A percentile compares a stretch with the other conserved stretches of the same genome.
These are phyloP conservation scores for Albizia julibrissin DNA, from an alignment of 306 rosid species.

Conservation along the genomic window DNA sequence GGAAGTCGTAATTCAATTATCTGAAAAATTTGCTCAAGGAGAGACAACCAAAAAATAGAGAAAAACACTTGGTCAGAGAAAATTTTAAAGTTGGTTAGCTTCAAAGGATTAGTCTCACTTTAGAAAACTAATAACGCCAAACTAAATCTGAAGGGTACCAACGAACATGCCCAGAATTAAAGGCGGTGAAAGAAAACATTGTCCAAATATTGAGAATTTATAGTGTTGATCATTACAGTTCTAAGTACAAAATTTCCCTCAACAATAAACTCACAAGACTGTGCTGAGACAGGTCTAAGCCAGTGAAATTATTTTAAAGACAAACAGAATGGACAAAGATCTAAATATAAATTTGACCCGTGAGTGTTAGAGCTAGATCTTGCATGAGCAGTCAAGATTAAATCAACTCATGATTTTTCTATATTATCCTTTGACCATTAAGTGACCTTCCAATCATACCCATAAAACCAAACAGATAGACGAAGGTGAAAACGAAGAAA, in stretches of 20 bases:
- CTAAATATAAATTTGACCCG: background rate
- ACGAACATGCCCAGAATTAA: background rate
- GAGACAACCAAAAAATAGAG: background rate
- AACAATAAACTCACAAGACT: slow-evolving; percentile 6
- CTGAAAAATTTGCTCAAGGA: slow-evolving; percentile 48
- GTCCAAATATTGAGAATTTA: slow-evolving; percentile 13
- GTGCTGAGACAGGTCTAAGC: slow-evolving; percentile 22
- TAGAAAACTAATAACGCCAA: slow-evolving; percentile 10
- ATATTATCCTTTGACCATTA: background rate
- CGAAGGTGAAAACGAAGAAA: background rate
- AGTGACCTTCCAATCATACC: background rate
- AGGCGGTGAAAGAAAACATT: background rate
- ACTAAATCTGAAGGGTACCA: background rate
- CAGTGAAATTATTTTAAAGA: slow-evolving; percentile 1
- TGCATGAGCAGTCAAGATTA: background rate
- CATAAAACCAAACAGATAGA: background rate
- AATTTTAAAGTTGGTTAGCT: slow-evolving; percentile 9
- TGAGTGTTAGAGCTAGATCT: background rate
- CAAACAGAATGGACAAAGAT: slow-evolving; percentile 5
- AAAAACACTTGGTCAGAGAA: background rate
- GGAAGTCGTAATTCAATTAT: slow-evolving; percentile 82
- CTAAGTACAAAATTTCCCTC: background rate
- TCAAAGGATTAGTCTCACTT: slow-evolving; percentile 5
- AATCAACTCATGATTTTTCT: background rate
- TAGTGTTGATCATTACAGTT: slow-evolving; percentile 10